These are phyloP conservation scores for Emergomyces orientalis DNA, from an alignment of 2,329 filamentous ascomycete genomes.

Conservation along the genomic window DNA sequence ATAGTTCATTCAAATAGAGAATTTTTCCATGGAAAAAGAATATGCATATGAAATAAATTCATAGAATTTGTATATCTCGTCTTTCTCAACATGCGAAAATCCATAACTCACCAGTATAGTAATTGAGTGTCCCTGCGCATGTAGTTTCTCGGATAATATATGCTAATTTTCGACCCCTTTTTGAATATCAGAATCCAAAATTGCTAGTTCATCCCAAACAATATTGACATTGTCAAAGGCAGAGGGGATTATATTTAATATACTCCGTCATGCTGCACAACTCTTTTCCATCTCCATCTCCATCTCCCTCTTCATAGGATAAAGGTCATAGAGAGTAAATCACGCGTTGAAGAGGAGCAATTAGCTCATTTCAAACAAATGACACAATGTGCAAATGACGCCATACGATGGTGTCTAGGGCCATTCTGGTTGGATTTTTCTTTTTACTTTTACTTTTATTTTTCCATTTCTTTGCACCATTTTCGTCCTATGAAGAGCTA, in stretches of 20 bases:
- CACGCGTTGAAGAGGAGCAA: not conserved
- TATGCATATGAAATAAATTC: not conserved
- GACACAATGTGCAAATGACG: not conserved
- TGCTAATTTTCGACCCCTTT: not conserved
- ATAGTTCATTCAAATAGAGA: not conserved
- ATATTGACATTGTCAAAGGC: not conserved
- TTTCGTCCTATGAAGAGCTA: too few species aligned
- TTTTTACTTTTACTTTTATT: too few species aligned
- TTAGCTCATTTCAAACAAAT: not conserved
- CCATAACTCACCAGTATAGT: not conserved
- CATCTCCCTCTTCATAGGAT: not conserved
- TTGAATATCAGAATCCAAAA: not conserved
- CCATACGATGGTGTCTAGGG: not conserved
- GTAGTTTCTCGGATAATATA: not conserved
- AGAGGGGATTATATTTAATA: not conserved
- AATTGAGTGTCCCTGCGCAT: not conserved
- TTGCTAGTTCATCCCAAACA: not conserved
- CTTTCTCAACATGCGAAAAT: not conserved
- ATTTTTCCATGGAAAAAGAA: not conserved
- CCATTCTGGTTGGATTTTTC: too few species aligned
- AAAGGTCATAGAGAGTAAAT: not conserved
- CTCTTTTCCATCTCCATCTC: not conserved
- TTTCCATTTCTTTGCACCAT: too few species aligned
- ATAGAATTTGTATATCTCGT: not conserved
- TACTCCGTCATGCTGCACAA: not conserved